These are phyloP conservation scores for Erythrobasidium yunnanense DNA, from an alignment of 768 basidiomycete genomes.

Conservation along the genomic window DNA sequence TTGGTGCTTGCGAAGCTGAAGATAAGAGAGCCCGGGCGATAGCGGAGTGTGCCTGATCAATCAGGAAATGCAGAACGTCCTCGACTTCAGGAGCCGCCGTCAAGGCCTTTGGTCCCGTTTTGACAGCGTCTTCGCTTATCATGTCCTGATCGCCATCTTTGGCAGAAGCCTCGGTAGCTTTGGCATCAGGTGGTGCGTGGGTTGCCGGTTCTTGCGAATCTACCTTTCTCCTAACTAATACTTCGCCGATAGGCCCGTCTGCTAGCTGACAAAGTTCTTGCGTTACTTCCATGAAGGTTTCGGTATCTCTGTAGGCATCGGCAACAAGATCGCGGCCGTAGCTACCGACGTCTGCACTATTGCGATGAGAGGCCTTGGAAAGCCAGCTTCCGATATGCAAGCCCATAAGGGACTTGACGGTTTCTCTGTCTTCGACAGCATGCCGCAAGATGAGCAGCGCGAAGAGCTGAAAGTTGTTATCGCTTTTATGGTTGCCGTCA, in stretches of 20 bases:
- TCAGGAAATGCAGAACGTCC: constrained; percentile 52
- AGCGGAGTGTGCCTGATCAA: constrained; percentile 53
- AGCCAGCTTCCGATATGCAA: constrained; percentile 75
- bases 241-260: neutral
- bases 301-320: constrained; percentile 69
- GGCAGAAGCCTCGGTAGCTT: too few relatives aligned
- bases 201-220: too few relatives aligned
- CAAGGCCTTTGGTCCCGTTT: constrained; percentile 40
- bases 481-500: constrained; percentile 49
- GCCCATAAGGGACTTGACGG: constrained; percentile 62
- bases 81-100: constrained; percentile 32
- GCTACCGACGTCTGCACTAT: constrained; percentile 53
- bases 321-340: constrained; percentile 68
- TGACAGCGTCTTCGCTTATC: constrained; percentile 20
- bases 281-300: constrained; percentile 57
- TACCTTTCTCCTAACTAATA: neutral
- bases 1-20: neutral
- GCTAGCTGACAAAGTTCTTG: neutral
- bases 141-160: neutral
- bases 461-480: constrained; percentile 62
- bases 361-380: constrained; percentile 40
- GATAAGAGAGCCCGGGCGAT: neutral
- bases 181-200: too few relatives aligned
- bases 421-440: constrained; percentile 63
- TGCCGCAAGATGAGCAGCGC: constrained; percentile 84